Percentiles rank a stretch among this genome's conserved stretches.
Evolutionary conservation across 495 filamentous ascomycete species (phyloP).

Genomic region (Lineolata rhizophorae): DNA sequence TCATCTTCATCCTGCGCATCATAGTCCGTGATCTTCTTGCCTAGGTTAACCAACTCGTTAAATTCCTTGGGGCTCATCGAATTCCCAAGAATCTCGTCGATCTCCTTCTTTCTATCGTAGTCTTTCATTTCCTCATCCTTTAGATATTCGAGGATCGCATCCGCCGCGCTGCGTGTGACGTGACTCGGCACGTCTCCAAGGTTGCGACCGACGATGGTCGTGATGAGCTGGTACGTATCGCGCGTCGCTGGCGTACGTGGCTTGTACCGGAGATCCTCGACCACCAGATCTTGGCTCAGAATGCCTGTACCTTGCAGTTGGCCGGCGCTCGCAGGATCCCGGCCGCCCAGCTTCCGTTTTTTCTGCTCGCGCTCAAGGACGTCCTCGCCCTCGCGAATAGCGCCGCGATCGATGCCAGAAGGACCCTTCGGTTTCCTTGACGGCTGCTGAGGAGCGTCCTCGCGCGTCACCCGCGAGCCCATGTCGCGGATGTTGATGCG

Average conservation of each 20-base stretch:
- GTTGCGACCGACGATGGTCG: slow-evolving; percentile 69
- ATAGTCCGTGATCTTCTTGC: slow-evolving; percentile 99
- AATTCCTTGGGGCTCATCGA: slow-evolving; percentile 77
- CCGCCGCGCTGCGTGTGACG: slow-evolving; percentile 84
- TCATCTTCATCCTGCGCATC: slow-evolving; percentile 94
- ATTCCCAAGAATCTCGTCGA: slow-evolving; percentile 75
- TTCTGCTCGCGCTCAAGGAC: slow-evolving; percentile 69
- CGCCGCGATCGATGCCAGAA: slow-evolving; percentile 49
- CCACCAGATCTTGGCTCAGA: slow-evolving; percentile 61
- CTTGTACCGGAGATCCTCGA: slow-evolving; percentile 72
- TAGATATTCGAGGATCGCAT: slow-evolving; percentile 72
- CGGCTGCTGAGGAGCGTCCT: slow-evolving; percentile 60
- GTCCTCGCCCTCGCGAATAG: slow-evolving; percentile 66
- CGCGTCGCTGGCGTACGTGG: slow-evolving; percentile 81
- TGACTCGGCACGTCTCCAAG: slow-evolving; percentile 87
- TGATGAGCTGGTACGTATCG: slow-evolving; percentile 87
- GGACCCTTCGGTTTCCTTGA: slow-evolving; percentile 42
- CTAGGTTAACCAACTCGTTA: slow-evolving; percentile 87
- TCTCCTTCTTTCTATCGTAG: slow-evolving; percentile 93
- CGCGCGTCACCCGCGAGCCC: slow-evolving; percentile 63
- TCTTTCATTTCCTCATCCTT: slow-evolving; percentile 95
- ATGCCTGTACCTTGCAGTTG: slow-evolving; percentile 60
- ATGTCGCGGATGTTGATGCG: slow-evolving; percentile 85
- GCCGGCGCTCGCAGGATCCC: slow-evolving; percentile 44
- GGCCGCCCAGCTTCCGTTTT: slow-evolving; percentile 56